Evolutionary conservation across 2,329 filamentous ascomycete genomes (phyloP), one percentile per base, ranked within the genome.

Genomic region (Epichloe festucae): DNA sequence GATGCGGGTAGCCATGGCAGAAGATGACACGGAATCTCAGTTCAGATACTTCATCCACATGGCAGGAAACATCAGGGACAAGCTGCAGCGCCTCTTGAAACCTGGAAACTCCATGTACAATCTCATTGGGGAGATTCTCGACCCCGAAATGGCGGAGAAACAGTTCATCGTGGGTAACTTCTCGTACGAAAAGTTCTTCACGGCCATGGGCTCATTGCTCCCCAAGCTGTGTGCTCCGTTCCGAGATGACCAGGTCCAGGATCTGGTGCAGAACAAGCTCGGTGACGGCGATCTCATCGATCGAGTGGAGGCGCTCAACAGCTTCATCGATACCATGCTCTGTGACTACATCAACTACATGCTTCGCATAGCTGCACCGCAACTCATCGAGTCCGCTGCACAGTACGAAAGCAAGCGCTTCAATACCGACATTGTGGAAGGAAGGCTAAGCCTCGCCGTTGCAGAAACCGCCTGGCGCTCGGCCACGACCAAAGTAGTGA

Each of bases 311-410:
- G 82, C 84, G 14, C 73, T 93, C 2, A 78, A 89, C 50, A 78
- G 81, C 34, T 85, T 88, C 58, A 85, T 90, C 52, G 85, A 93
- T 60, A 71, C 85, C 38, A 83, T 91, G 70, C 79, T 86, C 23
- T 81, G 88, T 53, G 87, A 93, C 60, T 89, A 90, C 61, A 84
- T 86, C 54, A 93, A 93, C 63, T 91, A 88, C 62, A 74, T 90
- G 59, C 71, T 93, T 48, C 81, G 82, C 64, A 77, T 84, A 31
- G 82, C 82, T 0, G 84, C 84, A 2, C 85, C 85, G 0, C 79
- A 79, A 5, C 74, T 93, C 49, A 79, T 89, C 50, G 78, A 84
- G 56, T 82, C 87, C 56, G 81, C 85, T 2, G 71, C 81, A 1
- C 75, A 81, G 15, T 91, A 91, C 63, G 87, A 93, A 62, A 76